Percentiles rank a stretch among this genome's conserved stretches.
These are phyloP conservation scores for Ascochyta clinopodiicola DNA, from an alignment of 2,329 filamentous ascomycete genomes.

Conservation along the genomic window DNA sequence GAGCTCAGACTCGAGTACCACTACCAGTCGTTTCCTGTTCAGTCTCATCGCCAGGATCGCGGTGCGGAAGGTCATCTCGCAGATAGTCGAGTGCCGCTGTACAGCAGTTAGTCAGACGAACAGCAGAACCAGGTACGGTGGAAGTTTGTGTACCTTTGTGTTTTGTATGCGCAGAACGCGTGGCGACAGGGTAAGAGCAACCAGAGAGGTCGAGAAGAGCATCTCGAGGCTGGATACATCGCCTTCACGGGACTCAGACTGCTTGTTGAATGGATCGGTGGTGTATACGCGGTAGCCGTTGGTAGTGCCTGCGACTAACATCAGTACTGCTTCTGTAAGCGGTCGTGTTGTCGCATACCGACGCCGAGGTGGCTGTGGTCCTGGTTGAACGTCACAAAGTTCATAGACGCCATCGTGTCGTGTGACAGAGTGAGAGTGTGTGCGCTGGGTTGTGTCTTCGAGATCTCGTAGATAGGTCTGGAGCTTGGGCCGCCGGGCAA, in stretches of 20 bases:
- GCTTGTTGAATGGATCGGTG: conserved; percentile 93
- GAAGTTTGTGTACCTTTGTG: conserved; percentile 73
- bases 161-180: conserved; percentile 95
- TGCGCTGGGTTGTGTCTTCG: conserved; percentile 9
- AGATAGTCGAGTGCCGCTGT: conserved; percentile 82
- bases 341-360: conserved; percentile 62
- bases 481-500: conserved; percentile 27
- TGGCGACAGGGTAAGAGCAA: conserved; percentile 90
- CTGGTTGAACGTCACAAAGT: conserved; percentile 99
- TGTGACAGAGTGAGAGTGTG: conserved; percentile 1
- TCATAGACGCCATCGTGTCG: conserved; percentile 64
- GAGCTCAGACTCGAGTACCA: conserved; percentile 93
- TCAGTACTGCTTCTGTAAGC: conserved; percentile 4
- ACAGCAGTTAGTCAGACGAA: not conserved
- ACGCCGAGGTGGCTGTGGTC: conserved; percentile 97
- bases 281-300: conserved; percentile 96
- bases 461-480: conserved; percentile 14
- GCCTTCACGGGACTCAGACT: conserved; percentile 91
- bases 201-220: conserved; percentile 97
- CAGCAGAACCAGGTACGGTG: not conserved
- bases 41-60: conserved; percentile 91
- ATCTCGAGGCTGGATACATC: conserved; percentile 98
- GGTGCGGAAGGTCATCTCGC: conserved; percentile 98
- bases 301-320: conserved; percentile 71
- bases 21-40: conserved; percentile 91